Percentiles rank a stretch among this genome's conserved stretches.
These are phyloP conservation scores for Tothia fuscella DNA, from an alignment of 2,329 filamentous ascomycete genomes.

Conservation along the genomic window DNA sequence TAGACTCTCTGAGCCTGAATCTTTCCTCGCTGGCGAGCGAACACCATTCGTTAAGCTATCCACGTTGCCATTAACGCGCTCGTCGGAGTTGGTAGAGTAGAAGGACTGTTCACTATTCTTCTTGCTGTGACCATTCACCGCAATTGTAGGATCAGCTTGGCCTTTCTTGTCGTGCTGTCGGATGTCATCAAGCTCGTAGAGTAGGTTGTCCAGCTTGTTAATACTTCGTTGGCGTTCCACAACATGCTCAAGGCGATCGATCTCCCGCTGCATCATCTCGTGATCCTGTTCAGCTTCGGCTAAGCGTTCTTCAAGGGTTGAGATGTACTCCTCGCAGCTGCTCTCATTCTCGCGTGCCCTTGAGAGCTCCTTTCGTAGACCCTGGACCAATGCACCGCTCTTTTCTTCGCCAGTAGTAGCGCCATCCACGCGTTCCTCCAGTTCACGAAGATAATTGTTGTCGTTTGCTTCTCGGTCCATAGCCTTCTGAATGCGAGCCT, in stretches of 20 bases:
- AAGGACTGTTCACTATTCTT: slow-evolving; percentile 19
- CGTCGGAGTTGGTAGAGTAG: slow-evolving; percentile 4
- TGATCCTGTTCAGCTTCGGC: slow-evolving; percentile 93
- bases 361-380: slow-evolving; percentile 82
- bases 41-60: not conserved
- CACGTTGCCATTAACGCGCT: not conserved
- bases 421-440: slow-evolving; percentile 82
- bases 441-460: slow-evolving; percentile 82
- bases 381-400: slow-evolving; percentile 70
- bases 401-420: slow-evolving; percentile 88
- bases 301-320: slow-evolving; percentile 85
- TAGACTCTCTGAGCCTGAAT: slow-evolving; percentile 7
- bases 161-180: slow-evolving; percentile 24
- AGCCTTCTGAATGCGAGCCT: slow-evolving; percentile 81
- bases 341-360: slow-evolving; percentile 82
- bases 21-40: not conserved
- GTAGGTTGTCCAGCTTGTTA: slow-evolving; percentile 82
- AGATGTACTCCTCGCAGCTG: slow-evolving; percentile 91
- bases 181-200: slow-evolving; percentile 72
- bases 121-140: slow-evolving; percentile 25
- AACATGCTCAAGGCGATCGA: slow-evolving; percentile 87
- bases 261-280: slow-evolving; percentile 93
- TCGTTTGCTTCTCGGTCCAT: slow-evolving; percentile 85
- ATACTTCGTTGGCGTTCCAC: slow-evolving; percentile 90
- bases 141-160: slow-evolving; percentile 15